A percentile compares a stretch with the other conserved stretches of the same genome.
Evolutionary conservation across 1,284 basidiomycete species (phyloP).

Genomic region (Naganishia sp.): DNA sequence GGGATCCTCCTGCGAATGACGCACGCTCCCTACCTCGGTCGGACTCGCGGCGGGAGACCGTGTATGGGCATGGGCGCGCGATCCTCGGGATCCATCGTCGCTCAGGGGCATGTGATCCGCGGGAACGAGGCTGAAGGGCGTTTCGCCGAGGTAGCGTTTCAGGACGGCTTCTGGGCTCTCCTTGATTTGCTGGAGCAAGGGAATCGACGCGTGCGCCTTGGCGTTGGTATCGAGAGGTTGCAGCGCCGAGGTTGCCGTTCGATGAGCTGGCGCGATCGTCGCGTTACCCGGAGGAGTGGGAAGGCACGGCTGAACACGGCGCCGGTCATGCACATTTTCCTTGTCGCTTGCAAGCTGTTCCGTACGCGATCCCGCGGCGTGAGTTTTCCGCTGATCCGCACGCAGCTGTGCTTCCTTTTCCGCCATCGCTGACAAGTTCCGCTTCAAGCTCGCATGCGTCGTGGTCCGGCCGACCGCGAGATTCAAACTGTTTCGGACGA

Average conservation of each 20-base stretch:
- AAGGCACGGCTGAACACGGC: background rate
- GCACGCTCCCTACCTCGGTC: constrained; percentile 11
- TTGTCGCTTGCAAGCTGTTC: constrained; percentile 13
- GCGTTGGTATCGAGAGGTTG: constrained; percentile 1
- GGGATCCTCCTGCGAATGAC: background rate
- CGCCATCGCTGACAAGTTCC: constrained; percentile 14
- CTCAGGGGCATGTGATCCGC: constrained; percentile 2
- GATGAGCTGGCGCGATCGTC: background rate
- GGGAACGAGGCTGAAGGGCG: constrained; percentile 7
- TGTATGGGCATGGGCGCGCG: background rate
- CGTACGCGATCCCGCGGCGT: constrained; percentile 4
- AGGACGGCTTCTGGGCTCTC: constrained; percentile 24
- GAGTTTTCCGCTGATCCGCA: constrained; percentile 7
- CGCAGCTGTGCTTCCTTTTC: constrained; percentile 24
- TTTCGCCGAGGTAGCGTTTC: constrained; percentile 21
- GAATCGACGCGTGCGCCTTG: background rate
- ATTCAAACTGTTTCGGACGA: no score
- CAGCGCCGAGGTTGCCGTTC: background rate
- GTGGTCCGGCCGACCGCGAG: background rate
- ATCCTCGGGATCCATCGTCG: constrained; percentile 12
- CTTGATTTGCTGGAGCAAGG: constrained; percentile 6
- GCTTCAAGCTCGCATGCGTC: constrained; percentile 8
- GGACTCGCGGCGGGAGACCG: constrained; percentile 20
- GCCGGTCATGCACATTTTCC: background rate
- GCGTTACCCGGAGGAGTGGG: background rate